Conservation (phyloP, 148 eudicot species). For the Camellia granthamiana region DNA sequence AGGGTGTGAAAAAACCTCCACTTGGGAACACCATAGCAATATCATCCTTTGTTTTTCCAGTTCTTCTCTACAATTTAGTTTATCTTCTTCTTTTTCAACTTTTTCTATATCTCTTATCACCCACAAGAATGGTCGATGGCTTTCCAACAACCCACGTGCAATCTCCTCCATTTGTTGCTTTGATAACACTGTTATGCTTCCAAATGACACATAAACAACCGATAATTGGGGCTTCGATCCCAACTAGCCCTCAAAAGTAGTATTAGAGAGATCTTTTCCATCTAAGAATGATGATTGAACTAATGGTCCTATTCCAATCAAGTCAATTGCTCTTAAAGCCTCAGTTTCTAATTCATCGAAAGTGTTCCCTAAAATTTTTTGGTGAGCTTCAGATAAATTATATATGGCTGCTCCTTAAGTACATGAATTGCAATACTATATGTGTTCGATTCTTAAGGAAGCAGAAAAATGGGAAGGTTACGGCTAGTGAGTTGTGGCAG, state of each 20-base stretch:
- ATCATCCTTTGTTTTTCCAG: constrained; percentile 22
- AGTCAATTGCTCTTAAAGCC: neutral
- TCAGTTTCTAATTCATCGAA: too few relatives aligned
- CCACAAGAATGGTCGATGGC: constrained; percentile 38
- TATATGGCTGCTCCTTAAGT: constrained; percentile 31
- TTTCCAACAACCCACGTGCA: constrained; percentile 27
- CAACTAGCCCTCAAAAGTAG: too few relatives aligned
- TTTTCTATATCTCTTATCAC: constrained; percentile 32
- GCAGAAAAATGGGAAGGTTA: constrained; percentile 35
- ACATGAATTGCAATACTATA: neutral
- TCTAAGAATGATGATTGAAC: constrained; percentile 23
- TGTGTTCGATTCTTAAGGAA: constrained; percentile 13
- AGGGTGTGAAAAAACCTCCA: constrained; percentile 20
- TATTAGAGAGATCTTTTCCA: constrained; percentile 9
- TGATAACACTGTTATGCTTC: too few relatives aligned
- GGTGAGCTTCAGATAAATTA: too few relatives aligned
- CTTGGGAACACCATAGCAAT: constrained; percentile 23
- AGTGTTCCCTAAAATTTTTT: too few relatives aligned
- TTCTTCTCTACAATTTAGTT: constrained; percentile 1
- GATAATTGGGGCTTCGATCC: too few relatives aligned
- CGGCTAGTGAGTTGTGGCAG: constrained; percentile 27
- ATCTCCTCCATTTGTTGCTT: constrained; percentile 32
- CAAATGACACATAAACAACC: too few relatives aligned
- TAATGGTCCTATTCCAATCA: constrained; percentile 42
- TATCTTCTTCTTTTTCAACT: neutral